Evolutionary conservation across 1,284 basidiomycete species (phyloP).

Genomic region (Cystobasidium pallidum): DNA sequence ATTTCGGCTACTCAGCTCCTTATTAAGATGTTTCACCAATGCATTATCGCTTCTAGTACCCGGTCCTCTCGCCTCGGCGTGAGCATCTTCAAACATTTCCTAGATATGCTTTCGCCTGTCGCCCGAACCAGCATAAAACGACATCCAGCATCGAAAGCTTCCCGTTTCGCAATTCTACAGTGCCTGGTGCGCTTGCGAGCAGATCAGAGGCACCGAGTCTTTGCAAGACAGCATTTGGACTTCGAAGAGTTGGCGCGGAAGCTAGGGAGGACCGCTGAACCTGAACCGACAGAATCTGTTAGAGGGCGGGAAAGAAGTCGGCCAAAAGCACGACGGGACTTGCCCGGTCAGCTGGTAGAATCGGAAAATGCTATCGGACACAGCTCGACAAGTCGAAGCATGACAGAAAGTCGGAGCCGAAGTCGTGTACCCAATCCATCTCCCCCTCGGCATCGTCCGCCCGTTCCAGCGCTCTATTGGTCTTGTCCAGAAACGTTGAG

Average conservation of each 20-base stretch:
- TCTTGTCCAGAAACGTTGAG: slow-evolving; percentile 71
- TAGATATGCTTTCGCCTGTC: slow-evolving; percentile 57
- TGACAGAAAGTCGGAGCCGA: slow-evolving; percentile 29
- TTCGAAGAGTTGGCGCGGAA: slow-evolving; percentile 59
- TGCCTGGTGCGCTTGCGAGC: slow-evolving; percentile 88
- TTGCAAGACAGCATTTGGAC: slow-evolving; percentile 63
- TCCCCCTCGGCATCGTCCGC: slow-evolving; percentile 21
- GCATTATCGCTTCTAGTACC: slow-evolving; percentile 52
- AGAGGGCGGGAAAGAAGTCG: slow-evolving; percentile 21
- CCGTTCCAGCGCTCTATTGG: slow-evolving; percentile 66
- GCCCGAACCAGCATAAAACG: slow-evolving; percentile 45
- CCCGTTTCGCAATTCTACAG: slow-evolving; percentile 75
- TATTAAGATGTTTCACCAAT: slow-evolving; percentile 64
- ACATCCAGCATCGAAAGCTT: slow-evolving; percentile 57
- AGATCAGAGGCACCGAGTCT: slow-evolving; percentile 86
- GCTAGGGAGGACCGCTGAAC: slow-evolving; percentile 52
- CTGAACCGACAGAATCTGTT: slow-evolving; percentile 25
- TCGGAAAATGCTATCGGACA: background rate
- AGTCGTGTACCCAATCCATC: slow-evolving; percentile 5
- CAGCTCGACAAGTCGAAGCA: background rate
- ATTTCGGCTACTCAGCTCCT: slow-evolving; percentile 42
- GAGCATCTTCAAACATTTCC: slow-evolving; percentile 59
- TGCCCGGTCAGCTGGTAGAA: slow-evolving; percentile 1
- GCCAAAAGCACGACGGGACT: slow-evolving; percentile 25
- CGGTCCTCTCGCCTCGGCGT: slow-evolving; percentile 59